These are phyloP conservation scores for Fusarium denticulatum DNA, from an alignment of 2,329 filamentous ascomycete species.

Conservation along the genomic window DNA sequence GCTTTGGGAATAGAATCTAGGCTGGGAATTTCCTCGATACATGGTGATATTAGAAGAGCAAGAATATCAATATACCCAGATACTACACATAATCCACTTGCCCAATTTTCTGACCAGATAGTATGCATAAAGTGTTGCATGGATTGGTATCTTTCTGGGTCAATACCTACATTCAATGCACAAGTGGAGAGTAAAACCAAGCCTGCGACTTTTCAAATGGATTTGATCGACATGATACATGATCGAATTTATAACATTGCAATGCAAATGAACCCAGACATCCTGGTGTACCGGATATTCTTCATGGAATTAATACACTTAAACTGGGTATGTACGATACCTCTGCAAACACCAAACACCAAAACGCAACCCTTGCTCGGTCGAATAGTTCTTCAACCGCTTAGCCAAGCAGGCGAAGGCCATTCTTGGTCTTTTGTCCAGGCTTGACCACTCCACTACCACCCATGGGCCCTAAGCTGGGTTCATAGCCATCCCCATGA, in stretches of 20 bases:
- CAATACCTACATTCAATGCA: not conserved
- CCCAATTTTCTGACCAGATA: not conserved
- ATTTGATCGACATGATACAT: not conserved
- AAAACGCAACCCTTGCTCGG: not conserved
- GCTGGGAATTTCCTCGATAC: not conserved
- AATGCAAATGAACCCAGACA: not conserved
- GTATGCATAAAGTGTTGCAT: not conserved
- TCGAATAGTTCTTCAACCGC: not conserved
- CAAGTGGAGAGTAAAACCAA: not conserved
- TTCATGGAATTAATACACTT: not conserved
- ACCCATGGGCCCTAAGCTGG: conserved; percentile 59
- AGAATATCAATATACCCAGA: conserved; percentile 36
- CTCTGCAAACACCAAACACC: conserved; percentile 37
- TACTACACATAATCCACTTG: conserved; percentile 15
- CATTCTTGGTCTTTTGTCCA: conserved; percentile 74
- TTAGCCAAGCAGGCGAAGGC: conserved; percentile 68
- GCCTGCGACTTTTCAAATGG: not conserved
- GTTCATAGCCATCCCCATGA: conserved; percentile 56
- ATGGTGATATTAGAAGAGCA: conserved; percentile 8
- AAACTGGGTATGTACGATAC: conserved; percentile 9
- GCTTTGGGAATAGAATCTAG: conserved; percentile 14
- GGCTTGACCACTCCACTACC: conserved; percentile 68
- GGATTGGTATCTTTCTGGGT: not conserved
- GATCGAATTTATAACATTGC: not conserved
- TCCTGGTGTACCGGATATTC: not conserved